A percentile compares a stretch with the other conserved stretches of the same genome.
phyloP scores from a whole-genome alignment of 139 green algal species.

The Coelastrella sp. region DNA sequence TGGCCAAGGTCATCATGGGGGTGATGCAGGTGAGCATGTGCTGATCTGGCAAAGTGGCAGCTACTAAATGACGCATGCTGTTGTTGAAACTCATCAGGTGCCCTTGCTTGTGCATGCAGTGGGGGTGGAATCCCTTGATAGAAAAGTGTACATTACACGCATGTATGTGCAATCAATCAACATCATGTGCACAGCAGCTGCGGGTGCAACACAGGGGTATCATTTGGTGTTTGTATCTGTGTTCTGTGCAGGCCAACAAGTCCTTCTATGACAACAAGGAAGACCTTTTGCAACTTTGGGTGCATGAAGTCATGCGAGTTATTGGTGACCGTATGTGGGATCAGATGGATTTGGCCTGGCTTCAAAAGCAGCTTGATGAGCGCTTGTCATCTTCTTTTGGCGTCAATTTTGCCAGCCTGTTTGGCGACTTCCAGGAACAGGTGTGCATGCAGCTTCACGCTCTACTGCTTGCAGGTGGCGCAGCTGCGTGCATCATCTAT shows the following conservation, averaged over 20 bases:
- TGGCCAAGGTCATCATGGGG: slow-evolving; percentile 84
- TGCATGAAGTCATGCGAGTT: slow-evolving; percentile 84
- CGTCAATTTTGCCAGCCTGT: slow-evolving; percentile 68
- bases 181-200: no score
- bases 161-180: no score
- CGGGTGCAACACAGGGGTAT: neutral
- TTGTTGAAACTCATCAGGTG: no score
- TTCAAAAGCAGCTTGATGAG: slow-evolving; percentile 76
- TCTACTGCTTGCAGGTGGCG: no score
- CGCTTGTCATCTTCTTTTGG: slow-evolving; percentile 70
- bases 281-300: slow-evolving; percentile 86
- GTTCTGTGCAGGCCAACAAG: slow-evolving; percentile 66
- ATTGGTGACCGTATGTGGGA: slow-evolving; percentile 85
- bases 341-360: slow-evolving; percentile 69
- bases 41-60: neutral
- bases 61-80: no score
- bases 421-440: slow-evolving; percentile 65
- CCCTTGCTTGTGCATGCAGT: no score
- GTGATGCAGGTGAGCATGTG: slow-evolving; percentile 47
- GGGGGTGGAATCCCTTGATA: no score
- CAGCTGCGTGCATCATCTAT: no score
- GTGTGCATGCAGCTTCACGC: slow-evolving; percentile 12
- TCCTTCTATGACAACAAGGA: slow-evolving; percentile 86
- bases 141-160: no score
- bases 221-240: neutral